phyloP scores from a whole-genome alignment of 768 basidiomycete species.

The Mycena floridula region DNA sequence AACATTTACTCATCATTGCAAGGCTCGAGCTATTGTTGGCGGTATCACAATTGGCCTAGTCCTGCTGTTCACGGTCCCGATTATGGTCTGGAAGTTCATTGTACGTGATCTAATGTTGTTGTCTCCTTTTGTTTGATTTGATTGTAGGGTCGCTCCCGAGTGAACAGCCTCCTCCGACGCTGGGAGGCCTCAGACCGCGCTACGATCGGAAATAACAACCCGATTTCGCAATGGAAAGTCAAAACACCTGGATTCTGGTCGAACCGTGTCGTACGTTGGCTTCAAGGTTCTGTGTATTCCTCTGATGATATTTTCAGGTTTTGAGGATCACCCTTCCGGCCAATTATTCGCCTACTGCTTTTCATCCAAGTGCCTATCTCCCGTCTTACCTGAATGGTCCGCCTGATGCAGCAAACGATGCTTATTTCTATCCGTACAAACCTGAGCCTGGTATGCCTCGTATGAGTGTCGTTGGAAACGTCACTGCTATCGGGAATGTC shows the following conservation, averaged over 20 bases:
- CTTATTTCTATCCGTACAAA: slow-evolving; percentile 24
- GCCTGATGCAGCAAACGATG: slow-evolving; percentile 22
- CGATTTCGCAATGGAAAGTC: slow-evolving; percentile 34
- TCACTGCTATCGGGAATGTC: too few species aligned
- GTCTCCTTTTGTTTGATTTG: neutral
- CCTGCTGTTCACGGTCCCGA: slow-evolving; percentile 32
- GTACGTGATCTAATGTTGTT: slow-evolving; percentile 18
- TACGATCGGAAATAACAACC: slow-evolving; percentile 16
- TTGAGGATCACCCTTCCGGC: slow-evolving; percentile 33
- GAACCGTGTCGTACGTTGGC: too few species aligned
- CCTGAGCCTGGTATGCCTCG: slow-evolving; percentile 20
- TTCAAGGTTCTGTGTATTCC: too few species aligned
- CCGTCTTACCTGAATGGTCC: slow-evolving; percentile 39
- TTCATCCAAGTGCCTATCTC: slow-evolving; percentile 34
- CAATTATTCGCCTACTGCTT: slow-evolving; percentile 22
- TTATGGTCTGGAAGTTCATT: slow-evolving; percentile 40
- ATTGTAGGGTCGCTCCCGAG: slow-evolving; percentile 35
- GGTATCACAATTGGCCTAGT: slow-evolving; percentile 30
- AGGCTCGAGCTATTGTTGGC: slow-evolving; percentile 30
- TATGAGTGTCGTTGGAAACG: slow-evolving; percentile 24
- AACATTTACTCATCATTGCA: neutral
- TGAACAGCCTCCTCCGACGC: slow-evolving; percentile 26
- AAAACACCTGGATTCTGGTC: slow-evolving; percentile 32
- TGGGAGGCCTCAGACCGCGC: slow-evolving; percentile 34
- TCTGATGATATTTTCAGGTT: slow-evolving; percentile 20